These are phyloP conservation scores for Rutstroemia sydowiana DNA, from an alignment of 2,329 filamentous ascomycete species.

Conservation along the genomic window DNA sequence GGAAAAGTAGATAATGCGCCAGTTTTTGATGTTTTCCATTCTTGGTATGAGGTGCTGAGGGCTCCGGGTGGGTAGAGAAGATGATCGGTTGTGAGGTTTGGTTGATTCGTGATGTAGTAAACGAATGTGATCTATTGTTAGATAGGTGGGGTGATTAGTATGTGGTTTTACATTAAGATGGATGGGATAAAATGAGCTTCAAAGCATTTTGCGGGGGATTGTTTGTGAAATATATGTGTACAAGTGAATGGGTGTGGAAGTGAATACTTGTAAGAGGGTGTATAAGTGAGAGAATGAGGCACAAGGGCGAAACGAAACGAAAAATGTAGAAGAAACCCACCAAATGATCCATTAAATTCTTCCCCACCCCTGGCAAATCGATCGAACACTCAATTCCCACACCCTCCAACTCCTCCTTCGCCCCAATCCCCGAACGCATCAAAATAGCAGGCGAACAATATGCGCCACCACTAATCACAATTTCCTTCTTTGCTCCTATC, in stretches of 20 bases:
- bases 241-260: no score
- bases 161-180: no score
- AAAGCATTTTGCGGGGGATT: no score
- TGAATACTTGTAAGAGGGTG: no score
- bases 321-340: constrained; percentile 23
- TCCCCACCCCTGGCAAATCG: constrained; percentile 56
- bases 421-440: constrained; percentile 40
- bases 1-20: constrained; percentile 55
- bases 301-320: background rate
- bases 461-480: constrained; percentile 42
- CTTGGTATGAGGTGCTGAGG: constrained; percentile 41
- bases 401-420: constrained; percentile 32
- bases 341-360: constrained; percentile 52
- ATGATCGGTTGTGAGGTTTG: constrained; percentile 47
- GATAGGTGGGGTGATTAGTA: constrained; percentile 12
- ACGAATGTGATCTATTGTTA: constrained; percentile 44
- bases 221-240: no score
- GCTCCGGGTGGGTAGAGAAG: constrained; percentile 49
- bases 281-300: no score
- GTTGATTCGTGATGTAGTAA: constrained; percentile 50
- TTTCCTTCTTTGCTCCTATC: constrained; percentile 38
- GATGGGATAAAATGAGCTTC: no score
- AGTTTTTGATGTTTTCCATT: constrained; percentile 51
- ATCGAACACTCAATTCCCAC: constrained; percentile 44
- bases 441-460: constrained; percentile 42